Conservation (phyloP, 164 flowering plant genomes). For the Liquidambar formosana region DNA sequence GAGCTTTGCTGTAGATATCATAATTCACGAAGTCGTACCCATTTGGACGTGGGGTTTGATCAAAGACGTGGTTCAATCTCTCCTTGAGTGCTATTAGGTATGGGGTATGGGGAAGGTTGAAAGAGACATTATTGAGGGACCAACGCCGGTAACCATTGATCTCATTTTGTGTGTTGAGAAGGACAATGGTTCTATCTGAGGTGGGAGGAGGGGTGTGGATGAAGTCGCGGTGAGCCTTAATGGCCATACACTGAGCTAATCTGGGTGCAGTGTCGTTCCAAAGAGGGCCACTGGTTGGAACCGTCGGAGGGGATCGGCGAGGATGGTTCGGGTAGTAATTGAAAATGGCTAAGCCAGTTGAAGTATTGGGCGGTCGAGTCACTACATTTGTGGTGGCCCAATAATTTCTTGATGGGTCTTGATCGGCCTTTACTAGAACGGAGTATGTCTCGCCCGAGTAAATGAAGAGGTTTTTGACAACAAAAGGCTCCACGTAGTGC, state of each 20-base stretch:
- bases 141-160: conserved; percentile 50
- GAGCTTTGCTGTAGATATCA: conserved; percentile 35
- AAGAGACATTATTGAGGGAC: conserved; percentile 79
- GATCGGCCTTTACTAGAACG: conserved; percentile 65
- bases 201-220: conserved; percentile 47
- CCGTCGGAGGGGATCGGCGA: conserved; percentile 38
- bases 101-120: conserved; percentile 67
- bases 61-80: conserved; percentile 32
- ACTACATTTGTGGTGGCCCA: conserved; percentile 59
- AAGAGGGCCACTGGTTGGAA: conserved; percentile 49
- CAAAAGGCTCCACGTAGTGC: conserved; percentile 76
- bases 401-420: conserved; percentile 66
- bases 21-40: conserved; percentile 42
- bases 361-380: conserved; percentile 39
- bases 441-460: conserved; percentile 93
- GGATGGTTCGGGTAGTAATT: conserved; percentile 86
- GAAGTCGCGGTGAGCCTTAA: conserved; percentile 50
- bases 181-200: conserved; percentile 51
- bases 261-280: conserved; percentile 54
- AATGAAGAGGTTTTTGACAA: conserved; percentile 56
- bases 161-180: conserved; percentile 78
- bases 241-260: conserved; percentile 42
- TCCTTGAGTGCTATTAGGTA: conserved; percentile 65
- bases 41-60: conserved; percentile 55
- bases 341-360: conserved; percentile 54